Evolutionary conservation across 495 filamentous ascomycete species (phyloP), one percentile per base, ranked within the genome.

Genomic region (Neurospora sp.): DNA sequence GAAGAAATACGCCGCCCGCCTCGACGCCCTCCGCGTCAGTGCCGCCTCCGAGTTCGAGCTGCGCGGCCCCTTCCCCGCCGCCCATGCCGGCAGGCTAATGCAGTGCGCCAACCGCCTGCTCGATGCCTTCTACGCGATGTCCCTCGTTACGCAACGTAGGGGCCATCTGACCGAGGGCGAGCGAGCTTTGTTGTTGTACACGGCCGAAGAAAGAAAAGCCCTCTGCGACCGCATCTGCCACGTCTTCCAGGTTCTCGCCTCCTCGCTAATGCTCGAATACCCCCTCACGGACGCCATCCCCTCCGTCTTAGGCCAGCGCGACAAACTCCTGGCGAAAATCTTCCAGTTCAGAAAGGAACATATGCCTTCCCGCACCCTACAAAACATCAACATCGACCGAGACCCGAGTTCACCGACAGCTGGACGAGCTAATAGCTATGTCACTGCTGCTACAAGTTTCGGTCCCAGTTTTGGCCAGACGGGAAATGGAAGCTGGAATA

Each of bases 101-200:
- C 87, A 88, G 17, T 91, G 91, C 37, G 97, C 94, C 3, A 88
- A 91, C 59, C 89, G 89, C 48, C 93, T 97, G 81, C 88, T 98
- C 15, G 94, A 98, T 81, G 90, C 92, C 34, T 97, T 98, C 79
- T 92, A 97, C 79, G 93, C 95, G 43, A 97, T 99, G 91, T 96
- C 94, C 76, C 89, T 97, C 3, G 90, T 97, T 76, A 93, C 97
- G 73, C 84, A 91, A 81, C 95, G 95, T 79, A 91, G 92, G 69
- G 86, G 91, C 11, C 88, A 87, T 39, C 88, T 92, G 21, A 94
- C 89, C 15, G 89, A 92, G 69, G 93, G 94, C 1, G 96, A 98
- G 81, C 86, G 90, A 66, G 88, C 89, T 31, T 87, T 98, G 69
- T 84, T 98, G 43, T 86, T 88, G 72, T 92, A 91, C 79, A 99